Conservation (phyloP, 768 basidiomycete species). For the Mrakia blollopis region DNA sequence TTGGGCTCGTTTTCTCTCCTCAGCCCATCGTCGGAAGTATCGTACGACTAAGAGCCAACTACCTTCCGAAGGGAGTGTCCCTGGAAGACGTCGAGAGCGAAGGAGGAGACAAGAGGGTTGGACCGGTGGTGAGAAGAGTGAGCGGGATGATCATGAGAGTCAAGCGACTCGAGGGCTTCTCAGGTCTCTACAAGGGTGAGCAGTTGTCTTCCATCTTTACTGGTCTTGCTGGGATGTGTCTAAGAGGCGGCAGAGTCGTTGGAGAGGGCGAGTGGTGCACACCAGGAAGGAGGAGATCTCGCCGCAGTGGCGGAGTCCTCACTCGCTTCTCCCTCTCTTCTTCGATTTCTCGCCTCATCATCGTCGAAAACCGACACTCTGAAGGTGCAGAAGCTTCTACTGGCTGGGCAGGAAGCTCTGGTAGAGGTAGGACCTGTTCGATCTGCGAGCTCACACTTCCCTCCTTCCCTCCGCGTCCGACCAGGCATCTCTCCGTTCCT, state of each 20-base stretch:
- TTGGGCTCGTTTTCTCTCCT: background rate
- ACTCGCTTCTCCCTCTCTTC: background rate
- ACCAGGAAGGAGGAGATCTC: background rate
- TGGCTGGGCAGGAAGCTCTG: too few relatives aligned
- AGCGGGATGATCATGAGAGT: slow-evolving; percentile 26
- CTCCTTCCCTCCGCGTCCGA: background rate
- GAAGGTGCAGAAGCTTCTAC: too few relatives aligned
- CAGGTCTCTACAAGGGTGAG: slow-evolving; percentile 30
- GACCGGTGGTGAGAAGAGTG: slow-evolving; percentile 5
- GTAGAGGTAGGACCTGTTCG: too few relatives aligned
- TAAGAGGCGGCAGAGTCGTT: background rate
- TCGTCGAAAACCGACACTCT: too few relatives aligned
- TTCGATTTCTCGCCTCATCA: too few relatives aligned
- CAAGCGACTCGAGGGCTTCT: slow-evolving; percentile 11
- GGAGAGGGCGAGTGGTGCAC: background rate
- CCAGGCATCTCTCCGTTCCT: slow-evolving; percentile 15
- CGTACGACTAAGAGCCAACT: slow-evolving; percentile 28
- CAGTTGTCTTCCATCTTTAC: too few relatives aligned
- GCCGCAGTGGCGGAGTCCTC: background rate
- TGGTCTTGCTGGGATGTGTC: background rate
- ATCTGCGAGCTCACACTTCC: background rate
- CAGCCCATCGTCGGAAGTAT: slow-evolving; percentile 17
- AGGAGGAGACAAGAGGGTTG: slow-evolving; percentile 13
- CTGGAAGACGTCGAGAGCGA: slow-evolving; percentile 22
- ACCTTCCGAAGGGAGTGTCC: slow-evolving; percentile 10